Evolutionary conservation across 192 early-diverging fungal genomes (phyloP), one percentile per base, ranked within the genome.

Genomic region (Entomortierella parvispora): DNA sequence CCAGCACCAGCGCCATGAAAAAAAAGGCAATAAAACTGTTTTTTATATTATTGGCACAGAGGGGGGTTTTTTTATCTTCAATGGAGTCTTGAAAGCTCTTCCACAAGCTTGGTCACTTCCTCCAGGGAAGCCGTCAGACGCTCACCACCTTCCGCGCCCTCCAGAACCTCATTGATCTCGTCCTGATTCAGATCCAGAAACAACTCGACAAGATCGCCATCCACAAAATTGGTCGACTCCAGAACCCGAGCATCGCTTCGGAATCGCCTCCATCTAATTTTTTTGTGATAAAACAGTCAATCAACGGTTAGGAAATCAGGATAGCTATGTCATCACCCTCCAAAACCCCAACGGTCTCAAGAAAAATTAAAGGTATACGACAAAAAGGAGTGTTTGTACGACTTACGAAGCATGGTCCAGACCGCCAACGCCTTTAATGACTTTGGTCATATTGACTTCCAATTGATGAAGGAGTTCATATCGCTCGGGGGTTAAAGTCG

Each of bases 121-220:
- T 84, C 69, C 1, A 87, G 76, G 2, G 62, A 45, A 26, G 82
- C 44, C 22, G 58, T 47, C 28, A 81, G 62, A 8, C 49, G 63
- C 7, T 65, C 62, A 10, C 81, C 80, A 14, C 65, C 80, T 26
- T 83, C 57, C 20, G 66, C 54, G 1, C 54, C 72, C 26, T 52
- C 63, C 46, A 77, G 48, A 9, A 84, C 79, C 29, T 70, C 23
- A 25, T 74, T 74, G 40, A 80, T 59, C 45, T 85, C 69, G 25
- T 90, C 86, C 2, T 50, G 71, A 0, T 82, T 61, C 62, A 96
- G 69, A 58, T 95, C 92, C 56, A 95, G 61, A 54, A 93, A 97
- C 46, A 78, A 65, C 76, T 97, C 94, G n/a, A 99, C 86, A 50
- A 99, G 64, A 72, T 97, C 96, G 4, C 97, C 97, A 74, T 99